These are phyloP conservation scores for Buxus sempervirens DNA, from an alignment of 164 flowering plant genomes.

Conservation along the genomic window DNA sequence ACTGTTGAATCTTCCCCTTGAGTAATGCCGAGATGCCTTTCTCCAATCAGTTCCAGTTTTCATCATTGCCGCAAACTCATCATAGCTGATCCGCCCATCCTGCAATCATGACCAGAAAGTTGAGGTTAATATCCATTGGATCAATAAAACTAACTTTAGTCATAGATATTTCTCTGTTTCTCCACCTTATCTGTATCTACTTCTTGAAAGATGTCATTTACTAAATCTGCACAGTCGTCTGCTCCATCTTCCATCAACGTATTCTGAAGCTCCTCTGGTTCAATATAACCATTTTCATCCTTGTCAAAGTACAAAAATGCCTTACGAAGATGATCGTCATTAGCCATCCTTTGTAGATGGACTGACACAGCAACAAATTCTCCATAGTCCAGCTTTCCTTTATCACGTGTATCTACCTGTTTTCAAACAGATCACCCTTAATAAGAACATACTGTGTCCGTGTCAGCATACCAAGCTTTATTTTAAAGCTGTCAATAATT, in stretches of 20 bases:
- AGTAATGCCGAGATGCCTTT: conserved; percentile 93
- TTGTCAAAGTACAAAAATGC: conserved; percentile 86
- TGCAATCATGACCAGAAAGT: conserved; percentile 23
- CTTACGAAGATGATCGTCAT: conserved; percentile 82
- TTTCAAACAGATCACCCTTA: conserved; percentile 14
- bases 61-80: conserved; percentile 95
- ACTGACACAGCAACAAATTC: conserved; percentile 81
- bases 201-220: conserved; percentile 85
- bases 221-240: conserved; percentile 56
- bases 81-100: conserved; percentile 90
- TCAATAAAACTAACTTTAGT: background rate
- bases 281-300: conserved; percentile 71
- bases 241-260: conserved; percentile 77
- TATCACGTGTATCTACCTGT: conserved; percentile 75
- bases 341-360: conserved; percentile 80
- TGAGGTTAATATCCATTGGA: conserved; percentile 1
- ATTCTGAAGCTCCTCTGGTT: conserved; percentile 72
- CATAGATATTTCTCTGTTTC: conserved; percentile 1
- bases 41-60: conserved; percentile 98
- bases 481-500: background rate
- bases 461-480: too few relatives aligned
- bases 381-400: conserved; percentile 76
- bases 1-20: conserved; percentile 90
- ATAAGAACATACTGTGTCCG: background rate
- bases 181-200: conserved; percentile 95